Base-by-base conservation (phyloP, 495 filamentous ascomycete genomes). In the Talaromyces wortmannii region DNA sequence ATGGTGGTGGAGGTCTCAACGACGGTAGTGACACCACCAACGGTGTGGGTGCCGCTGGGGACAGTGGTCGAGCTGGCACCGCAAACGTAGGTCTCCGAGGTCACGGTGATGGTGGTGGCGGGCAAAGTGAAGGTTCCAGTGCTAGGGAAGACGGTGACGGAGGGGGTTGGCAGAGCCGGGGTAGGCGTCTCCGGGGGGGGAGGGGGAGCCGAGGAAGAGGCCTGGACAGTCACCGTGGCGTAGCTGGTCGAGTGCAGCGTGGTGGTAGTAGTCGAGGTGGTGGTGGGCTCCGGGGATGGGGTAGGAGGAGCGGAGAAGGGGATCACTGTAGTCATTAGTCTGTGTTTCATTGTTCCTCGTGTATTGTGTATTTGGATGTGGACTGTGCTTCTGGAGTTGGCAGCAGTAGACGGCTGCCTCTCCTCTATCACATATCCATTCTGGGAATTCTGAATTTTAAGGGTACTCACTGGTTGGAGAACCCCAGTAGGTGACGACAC, bases 51-150 rank as follows among this genome's bases (percentile, higher is more conserved):
- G 60, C 87, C 89, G 59, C 78, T 76, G 62, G 84, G 69, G 16
- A 89, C 73, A 31, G 71, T 68, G 53, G 87, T 86, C 52, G 78
- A 79, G 59, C 83, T 76, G 16, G 85, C 79, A 66, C 67, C 86
- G 65, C 80, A 83, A 52, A 89, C 85, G 50, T 83, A 88, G 57
- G 82, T 88, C 15, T 78, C 76, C 63, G 74, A 69, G 50, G 82
- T 83, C 53, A 94, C 71, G 31, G 83, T 85, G 48, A 91, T 58
- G 53, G 87, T 92, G 47, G 82, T 86, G 36, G 85, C 87, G 47
- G 88, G 86, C 77, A 92, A 83, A 60, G 88, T 91, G 79, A 90
- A 92, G 58, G 76, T 78, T 68, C 89, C 89, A 52, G 89, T 83
- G 18, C 82, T 84, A 40, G 82, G 72, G 83, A 80, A 89, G 50